Evolutionary conservation across 768 basidiomycete genomes (phyloP).

Genomic region (Termitomyces titanicus): DNA sequence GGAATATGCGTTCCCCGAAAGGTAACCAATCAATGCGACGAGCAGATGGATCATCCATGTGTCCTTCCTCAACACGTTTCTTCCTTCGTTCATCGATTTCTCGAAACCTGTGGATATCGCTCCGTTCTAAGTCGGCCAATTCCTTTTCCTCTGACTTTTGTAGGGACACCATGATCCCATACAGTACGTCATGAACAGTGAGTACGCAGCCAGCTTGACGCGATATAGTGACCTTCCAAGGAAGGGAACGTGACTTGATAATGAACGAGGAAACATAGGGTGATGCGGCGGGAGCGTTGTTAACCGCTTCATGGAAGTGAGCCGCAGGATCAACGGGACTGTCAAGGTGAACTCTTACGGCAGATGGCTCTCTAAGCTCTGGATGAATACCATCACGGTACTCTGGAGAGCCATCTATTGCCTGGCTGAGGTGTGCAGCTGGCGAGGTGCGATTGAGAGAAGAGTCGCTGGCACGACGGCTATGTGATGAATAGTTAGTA

Average conservation of each 20-base stretch:
- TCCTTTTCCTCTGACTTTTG: neutral
- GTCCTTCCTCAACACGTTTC: neutral
- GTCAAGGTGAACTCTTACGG: neutral
- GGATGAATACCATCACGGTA: neutral
- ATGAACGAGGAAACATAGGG: neutral
- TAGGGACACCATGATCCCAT: neutral
- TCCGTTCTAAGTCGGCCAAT: too few relatives aligned
- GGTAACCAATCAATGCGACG: neutral
- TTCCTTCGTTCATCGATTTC: neutral
- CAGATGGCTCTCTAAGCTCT: neutral
- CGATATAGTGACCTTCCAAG: neutral
- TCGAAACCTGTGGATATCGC: neutral
- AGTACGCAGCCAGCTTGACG: neutral
- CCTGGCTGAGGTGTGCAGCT: neutral
- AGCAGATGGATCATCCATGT: too few relatives aligned
- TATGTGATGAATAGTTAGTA: too few relatives aligned
- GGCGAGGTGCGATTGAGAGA: too few relatives aligned
- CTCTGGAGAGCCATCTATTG: neutral
- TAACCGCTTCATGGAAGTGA: neutral
- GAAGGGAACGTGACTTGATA: neutral
- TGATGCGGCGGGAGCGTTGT: neutral
- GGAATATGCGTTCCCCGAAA: too few relatives aligned
- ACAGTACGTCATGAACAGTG: neutral
- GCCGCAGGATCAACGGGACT: neutral
- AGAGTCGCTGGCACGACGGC: too few relatives aligned